phyloP scores from a whole-genome alignment of 164 flowering plant genomes.

The Nymphaea thermarum region DNA sequence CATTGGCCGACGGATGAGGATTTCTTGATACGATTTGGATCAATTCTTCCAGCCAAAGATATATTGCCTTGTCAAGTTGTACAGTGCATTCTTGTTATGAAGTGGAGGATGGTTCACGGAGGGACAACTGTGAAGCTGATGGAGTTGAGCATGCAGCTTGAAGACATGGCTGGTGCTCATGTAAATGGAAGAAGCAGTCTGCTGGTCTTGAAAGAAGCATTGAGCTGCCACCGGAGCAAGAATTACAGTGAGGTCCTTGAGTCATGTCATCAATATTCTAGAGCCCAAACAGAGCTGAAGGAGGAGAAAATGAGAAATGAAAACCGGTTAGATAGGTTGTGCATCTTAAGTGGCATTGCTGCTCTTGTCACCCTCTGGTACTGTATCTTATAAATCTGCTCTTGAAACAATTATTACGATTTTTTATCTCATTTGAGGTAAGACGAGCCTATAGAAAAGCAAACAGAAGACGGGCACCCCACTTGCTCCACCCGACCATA shows the following conservation, averaged over 20 bases:
- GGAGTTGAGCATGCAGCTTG: constrained; percentile 84
- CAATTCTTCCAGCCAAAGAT: constrained; percentile 80
- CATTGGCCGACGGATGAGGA: constrained; percentile 94
- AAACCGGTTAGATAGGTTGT: constrained; percentile 60
- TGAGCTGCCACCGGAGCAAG: constrained; percentile 66
- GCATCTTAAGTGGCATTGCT: constrained; percentile 66
- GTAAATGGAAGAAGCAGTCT: constrained; percentile 84
- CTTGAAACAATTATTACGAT: neutral
- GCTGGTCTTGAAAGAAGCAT: constrained; percentile 66
- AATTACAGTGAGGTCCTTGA: constrained; percentile 72
- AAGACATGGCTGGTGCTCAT: constrained; percentile 85
- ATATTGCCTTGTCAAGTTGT: constrained; percentile 74
- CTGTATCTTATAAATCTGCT: constrained; percentile 29
- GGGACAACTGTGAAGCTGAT: constrained; percentile 52
- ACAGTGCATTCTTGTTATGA: constrained; percentile 69
- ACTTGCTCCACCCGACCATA: too few relatives aligned
- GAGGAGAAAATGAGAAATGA: constrained; percentile 93
- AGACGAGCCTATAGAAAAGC: too few relatives aligned
- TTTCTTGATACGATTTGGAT: constrained; percentile 75
- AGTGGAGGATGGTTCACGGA: constrained; percentile 35
- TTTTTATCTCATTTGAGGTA: neutral
- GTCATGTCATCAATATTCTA: constrained; percentile 61
- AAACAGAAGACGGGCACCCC: too few relatives aligned
- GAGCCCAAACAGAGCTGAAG: constrained; percentile 60
- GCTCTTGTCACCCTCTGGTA: constrained; percentile 59